Evolutionary conservation across 768 basidiomycete species (phyloP).

Genomic region (Thelephora ganbajun): DNA sequence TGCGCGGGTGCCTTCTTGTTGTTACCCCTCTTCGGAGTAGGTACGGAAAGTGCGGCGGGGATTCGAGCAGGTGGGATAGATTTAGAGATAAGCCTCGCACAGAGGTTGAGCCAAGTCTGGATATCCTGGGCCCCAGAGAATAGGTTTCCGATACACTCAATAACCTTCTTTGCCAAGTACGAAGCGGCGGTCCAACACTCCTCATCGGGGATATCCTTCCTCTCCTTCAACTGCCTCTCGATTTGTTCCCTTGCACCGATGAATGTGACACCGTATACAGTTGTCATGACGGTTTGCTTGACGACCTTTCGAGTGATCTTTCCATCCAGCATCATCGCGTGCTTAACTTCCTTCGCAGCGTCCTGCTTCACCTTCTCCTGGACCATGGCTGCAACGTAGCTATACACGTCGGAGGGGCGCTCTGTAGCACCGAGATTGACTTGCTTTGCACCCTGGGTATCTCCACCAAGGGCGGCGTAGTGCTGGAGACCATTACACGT

Average conservation of each 20-base stretch:
- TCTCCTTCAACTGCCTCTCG: constrained; percentile 71
- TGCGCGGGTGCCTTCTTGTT: constrained; percentile 16
- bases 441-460: constrained; percentile 73
- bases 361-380: constrained; percentile 52
- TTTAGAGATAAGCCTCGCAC: constrained; percentile 75
- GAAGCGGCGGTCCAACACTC: constrained; percentile 60
- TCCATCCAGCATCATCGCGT: constrained; percentile 52
- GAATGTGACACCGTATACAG: constrained; percentile 95
- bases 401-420: constrained; percentile 89
- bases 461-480: constrained; percentile 95
- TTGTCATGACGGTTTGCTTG: constrained; percentile 99
- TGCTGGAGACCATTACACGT: constrained; percentile 98
- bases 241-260: constrained; percentile 93
- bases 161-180: constrained; percentile 73
- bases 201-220: constrained; percentile 57
- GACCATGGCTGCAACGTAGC: constrained; percentile 79
- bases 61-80: constrained; percentile 68
- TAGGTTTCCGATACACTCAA: constrained; percentile 77
- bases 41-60: constrained; percentile 24
- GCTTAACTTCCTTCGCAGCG: constrained; percentile 25
- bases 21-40: background rate
- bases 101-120: constrained; percentile 79
- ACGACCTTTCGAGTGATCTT: constrained; percentile 89
- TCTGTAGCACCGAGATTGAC: constrained; percentile 83
- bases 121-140: constrained; percentile 89